These are phyloP conservation scores for Plasmodium gaboni DNA, from an alignment of 169 alveolate species.

Conservation along the genomic window DNA sequence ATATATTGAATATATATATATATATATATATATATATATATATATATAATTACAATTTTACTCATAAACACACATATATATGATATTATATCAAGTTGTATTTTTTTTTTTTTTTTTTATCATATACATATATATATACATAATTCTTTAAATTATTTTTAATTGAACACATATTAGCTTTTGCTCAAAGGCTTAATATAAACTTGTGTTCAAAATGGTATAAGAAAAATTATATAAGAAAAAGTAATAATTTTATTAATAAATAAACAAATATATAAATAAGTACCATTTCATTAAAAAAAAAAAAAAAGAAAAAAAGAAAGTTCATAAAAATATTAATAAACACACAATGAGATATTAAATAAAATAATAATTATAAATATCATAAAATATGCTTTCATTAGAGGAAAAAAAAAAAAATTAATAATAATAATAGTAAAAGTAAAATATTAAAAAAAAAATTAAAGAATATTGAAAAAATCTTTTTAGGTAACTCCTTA, in stretches of 20 bases:
- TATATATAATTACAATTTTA: too few relatives aligned
- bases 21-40: too few relatives aligned
- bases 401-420: background rate
- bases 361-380: background rate
- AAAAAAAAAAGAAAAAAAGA: background rate
- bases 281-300: background rate
- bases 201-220: slow-evolving; percentile 35
- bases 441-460: background rate
- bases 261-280: too few relatives aligned
- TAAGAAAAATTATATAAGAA: slow-evolving; percentile 19
- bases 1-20: too few relatives aligned
- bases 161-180: slow-evolving; percentile 37
- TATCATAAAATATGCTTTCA: slow-evolving; percentile 2
- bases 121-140: slow-evolving; percentile 3
- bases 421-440: too few relatives aligned
- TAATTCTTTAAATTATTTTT: slow-evolving; percentile 8
- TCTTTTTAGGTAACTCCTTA: slow-evolving; percentile 6
- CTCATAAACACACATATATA: too few relatives aligned
- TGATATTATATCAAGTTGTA: too few relatives aligned
- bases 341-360: background rate
- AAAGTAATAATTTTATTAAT: background rate
- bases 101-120: too few relatives aligned
- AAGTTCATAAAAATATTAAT: background rate
- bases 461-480: background rate
- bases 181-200: slow-evolving; percentile 4